Evolutionary conservation across 2,329 filamentous ascomycete genomes (phyloP).

Genomic region (Ceratocystis cacaofunesta): DNA sequence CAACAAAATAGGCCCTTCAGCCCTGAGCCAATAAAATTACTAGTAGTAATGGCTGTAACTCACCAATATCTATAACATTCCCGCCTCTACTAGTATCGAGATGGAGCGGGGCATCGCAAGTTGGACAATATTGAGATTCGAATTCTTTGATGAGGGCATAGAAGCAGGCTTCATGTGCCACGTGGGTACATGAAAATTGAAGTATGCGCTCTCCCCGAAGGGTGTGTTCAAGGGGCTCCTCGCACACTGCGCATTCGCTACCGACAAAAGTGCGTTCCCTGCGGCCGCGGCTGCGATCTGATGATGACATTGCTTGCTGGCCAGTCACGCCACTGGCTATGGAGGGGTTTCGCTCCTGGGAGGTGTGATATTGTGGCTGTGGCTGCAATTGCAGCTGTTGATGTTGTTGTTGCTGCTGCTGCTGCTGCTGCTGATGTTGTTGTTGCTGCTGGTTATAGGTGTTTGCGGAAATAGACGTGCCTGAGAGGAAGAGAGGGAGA

Average conservation of each 20-base stretch:
- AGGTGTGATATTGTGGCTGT: conserved; percentile 8
- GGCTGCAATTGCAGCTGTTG: background rate
- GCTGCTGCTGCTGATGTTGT: conserved; percentile 4
- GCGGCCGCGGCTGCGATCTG: conserved; percentile 63
- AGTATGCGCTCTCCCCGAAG: conserved; percentile 84
- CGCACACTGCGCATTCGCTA: conserved; percentile 86
- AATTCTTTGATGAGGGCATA: conserved; percentile 96
- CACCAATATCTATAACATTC: conserved; percentile 84
- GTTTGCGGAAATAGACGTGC: conserved; percentile 12
- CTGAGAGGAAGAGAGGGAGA: conserved; percentile 3
- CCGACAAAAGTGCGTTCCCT: conserved; percentile 91
- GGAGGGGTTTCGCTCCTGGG: conserved; percentile 18
- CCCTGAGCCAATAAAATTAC: background rate
- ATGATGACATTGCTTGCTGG: conserved; percentile 26
- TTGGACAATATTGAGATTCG: conserved; percentile 85
- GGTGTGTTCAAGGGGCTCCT: conserved; percentile 91
- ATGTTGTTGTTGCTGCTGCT: conserved; percentile 4
- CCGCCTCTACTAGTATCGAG: conserved; percentile 85
- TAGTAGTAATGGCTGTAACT: conserved; percentile 19
- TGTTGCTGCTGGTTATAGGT: conserved; percentile 18
- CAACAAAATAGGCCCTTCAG: background rate
- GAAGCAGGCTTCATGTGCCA: conserved; percentile 95
- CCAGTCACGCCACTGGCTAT: conserved; percentile 11
- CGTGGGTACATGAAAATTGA: conserved; percentile 92
- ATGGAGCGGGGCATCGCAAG: conserved; percentile 80